These are phyloP conservation scores for Leccinum aurantiacum DNA, from an alignment of 768 basidiomycete genomes.

Conservation along the genomic window DNA sequence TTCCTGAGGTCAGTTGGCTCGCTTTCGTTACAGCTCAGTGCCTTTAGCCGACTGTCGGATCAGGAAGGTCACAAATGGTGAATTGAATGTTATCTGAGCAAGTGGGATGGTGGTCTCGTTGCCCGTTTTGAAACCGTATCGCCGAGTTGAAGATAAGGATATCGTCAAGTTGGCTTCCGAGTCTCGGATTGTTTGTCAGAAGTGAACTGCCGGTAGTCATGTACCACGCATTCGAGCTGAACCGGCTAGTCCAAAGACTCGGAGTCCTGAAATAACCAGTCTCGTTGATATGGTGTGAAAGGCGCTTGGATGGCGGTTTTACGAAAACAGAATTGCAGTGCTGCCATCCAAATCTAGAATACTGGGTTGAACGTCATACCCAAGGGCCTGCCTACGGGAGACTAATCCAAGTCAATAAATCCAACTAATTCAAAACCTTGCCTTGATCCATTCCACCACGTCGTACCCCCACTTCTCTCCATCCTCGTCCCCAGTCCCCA, in stretches of 20 bases:
- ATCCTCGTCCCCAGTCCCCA: constrained; percentile 52
- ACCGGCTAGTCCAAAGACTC: not conserved
- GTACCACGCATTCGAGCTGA: constrained; percentile 17
- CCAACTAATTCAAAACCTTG: constrained; percentile 8
- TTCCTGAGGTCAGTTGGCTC: not conserved
- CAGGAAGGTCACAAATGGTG: constrained; percentile 7
- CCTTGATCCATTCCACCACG: constrained; percentile 38
- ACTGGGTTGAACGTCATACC: too few species aligned
- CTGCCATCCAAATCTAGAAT: too few species aligned
- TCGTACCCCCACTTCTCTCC: constrained; percentile 63
- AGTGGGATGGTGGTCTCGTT: constrained; percentile 53
- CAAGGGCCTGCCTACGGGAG: too few species aligned
- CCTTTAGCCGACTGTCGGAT: not conserved
- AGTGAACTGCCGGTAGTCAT: constrained; percentile 1
- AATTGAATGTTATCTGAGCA: constrained; percentile 19
- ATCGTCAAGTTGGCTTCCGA: constrained; percentile 45
- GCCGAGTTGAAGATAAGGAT: constrained; percentile 54
- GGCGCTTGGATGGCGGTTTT: constrained; percentile 1
- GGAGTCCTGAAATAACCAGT: not conserved
- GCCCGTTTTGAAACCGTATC: constrained; percentile 68
- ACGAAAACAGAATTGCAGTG: not conserved
- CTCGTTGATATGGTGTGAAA: not conserved
- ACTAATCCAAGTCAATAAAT: constrained; percentile 1
- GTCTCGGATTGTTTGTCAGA: constrained; percentile 1
- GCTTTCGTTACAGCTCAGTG: not conserved